Conservation (phyloP, 1,139 yeast genomes). For the Saccharomyces hybrid region DNA sequence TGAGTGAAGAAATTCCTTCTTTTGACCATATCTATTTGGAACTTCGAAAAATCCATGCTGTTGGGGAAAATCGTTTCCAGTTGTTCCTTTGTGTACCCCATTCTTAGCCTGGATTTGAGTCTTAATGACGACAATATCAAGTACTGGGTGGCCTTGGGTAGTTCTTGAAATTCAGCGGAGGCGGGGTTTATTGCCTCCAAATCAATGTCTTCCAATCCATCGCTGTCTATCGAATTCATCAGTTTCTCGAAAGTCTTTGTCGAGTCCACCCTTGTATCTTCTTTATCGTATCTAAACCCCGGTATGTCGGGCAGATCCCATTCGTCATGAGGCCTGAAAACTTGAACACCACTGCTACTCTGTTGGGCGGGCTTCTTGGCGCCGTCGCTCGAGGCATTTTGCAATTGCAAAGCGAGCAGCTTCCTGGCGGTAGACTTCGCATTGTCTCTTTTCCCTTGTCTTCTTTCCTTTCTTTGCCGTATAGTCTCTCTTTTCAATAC, state of each 20-base stretch:
- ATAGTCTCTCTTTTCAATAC: slow-evolving; percentile 72
- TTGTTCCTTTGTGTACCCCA: slow-evolving; percentile 90
- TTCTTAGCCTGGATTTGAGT: slow-evolving; percentile 76
- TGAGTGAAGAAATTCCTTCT: slow-evolving; percentile 88
- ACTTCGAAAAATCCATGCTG: slow-evolving; percentile 81
- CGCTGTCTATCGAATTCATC: slow-evolving; percentile 48
- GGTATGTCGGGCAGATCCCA: slow-evolving; percentile 72
- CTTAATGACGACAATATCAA: slow-evolving; percentile 79
- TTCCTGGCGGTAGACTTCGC: slow-evolving; percentile 72
- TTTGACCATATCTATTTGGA: slow-evolving; percentile 88
- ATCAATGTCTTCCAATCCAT: slow-evolving; percentile 65
- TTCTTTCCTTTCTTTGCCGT: slow-evolving; percentile 54
- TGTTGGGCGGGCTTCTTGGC: slow-evolving; percentile 10
- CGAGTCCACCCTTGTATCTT: slow-evolving; percentile 69
- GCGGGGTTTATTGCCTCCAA: slow-evolving; percentile 63
- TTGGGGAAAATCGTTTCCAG: slow-evolving; percentile 72
- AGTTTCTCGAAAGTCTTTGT: slow-evolving; percentile 62
- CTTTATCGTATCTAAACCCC: slow-evolving; percentile 36
- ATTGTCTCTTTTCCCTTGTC: slow-evolving; percentile 68
- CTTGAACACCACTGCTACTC: slow-evolving; percentile 9
- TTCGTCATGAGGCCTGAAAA: slow-evolving; percentile 54
- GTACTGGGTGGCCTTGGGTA: slow-evolving; percentile 81
- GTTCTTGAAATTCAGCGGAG: slow-evolving; percentile 52
- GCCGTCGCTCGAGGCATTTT: slow-evolving; percentile 35
- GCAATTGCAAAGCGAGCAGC: slow-evolving; percentile 72